Conservation (phyloP, 2,329 filamentous ascomycete species). For the Aphanoascus verrucosus region DNA sequence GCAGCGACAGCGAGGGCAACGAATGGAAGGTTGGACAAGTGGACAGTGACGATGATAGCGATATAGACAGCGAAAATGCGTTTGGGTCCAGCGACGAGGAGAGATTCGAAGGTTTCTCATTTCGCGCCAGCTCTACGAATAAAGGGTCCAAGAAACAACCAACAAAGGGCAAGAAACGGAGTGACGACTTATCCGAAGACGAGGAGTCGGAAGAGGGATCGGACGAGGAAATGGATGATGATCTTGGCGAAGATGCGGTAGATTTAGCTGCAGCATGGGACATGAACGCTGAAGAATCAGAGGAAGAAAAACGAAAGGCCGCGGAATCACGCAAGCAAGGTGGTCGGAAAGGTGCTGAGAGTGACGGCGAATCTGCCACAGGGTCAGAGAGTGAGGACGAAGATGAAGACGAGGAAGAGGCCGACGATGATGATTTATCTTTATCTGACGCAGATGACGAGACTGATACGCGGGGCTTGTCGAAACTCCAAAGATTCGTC, state of each 20-base stretch:
- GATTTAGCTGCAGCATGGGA: conserved; percentile 54
- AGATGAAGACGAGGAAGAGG: conserved; percentile 36
- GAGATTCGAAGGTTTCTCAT: conserved; percentile 65
- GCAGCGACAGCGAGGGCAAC: conserved; percentile 76
- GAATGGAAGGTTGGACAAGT: conserved; percentile 70
- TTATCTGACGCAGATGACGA: conserved; percentile 40
- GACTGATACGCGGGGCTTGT: conserved; percentile 43
- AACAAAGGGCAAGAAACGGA: conserved; percentile 17
- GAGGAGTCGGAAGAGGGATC: conserved; percentile 29
- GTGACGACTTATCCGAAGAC: conserved; percentile 43
- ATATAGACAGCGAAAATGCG: conserved; percentile 66
- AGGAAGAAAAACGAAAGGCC: conserved; percentile 25
- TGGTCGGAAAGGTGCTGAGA: conserved; percentile 22
- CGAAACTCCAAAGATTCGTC: conserved; percentile 58
- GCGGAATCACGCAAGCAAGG: conserved; percentile 27
- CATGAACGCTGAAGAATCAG: conserved; percentile 42
- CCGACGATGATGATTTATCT: conserved; percentile 37
- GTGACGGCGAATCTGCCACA: conserved; percentile 36
- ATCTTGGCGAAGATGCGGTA: conserved; percentile 53
- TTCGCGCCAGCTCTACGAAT: conserved; percentile 47
- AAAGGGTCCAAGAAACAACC: conserved; percentile 22
- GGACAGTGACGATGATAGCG: conserved; percentile 55
- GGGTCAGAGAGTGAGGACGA: conserved; percentile 35
- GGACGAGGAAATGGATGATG: conserved; percentile 48
- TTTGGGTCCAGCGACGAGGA: conserved; percentile 85